Conservation (phyloP, 345 rosid species). For the Ceriops zippeliana region DNA sequence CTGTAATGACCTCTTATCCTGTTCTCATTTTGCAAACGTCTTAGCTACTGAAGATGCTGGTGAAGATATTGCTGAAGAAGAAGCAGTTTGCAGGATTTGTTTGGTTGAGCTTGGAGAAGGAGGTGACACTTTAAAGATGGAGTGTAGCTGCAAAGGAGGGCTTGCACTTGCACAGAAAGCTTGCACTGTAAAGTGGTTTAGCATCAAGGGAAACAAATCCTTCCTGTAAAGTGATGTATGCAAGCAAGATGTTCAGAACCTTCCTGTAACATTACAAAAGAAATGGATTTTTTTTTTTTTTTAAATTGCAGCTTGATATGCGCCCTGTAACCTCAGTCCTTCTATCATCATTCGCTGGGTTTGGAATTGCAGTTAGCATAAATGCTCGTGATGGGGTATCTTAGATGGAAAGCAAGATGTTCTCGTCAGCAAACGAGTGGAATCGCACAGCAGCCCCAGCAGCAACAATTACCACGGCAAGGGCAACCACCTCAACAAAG, state of each 20-base stretch:
- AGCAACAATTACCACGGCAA: slow-evolving; percentile 15
- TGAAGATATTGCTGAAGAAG: slow-evolving; percentile 61
- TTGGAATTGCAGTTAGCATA: slow-evolving; percentile 54
- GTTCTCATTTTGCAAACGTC: neutral
- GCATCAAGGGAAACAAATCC: slow-evolving; percentile 52
- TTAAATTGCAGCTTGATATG: slow-evolving; percentile 42
- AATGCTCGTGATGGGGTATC: slow-evolving; percentile 50
- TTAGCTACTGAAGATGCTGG: slow-evolving; percentile 35
- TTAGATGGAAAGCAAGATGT: slow-evolving; percentile 40
- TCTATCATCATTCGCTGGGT: slow-evolving; percentile 54
- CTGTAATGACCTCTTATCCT: neutral
- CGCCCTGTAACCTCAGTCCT: slow-evolving; percentile 45
- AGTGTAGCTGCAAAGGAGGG: slow-evolving; percentile 64
- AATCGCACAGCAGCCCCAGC: slow-evolving; percentile 22
- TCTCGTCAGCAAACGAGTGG: slow-evolving; percentile 14
- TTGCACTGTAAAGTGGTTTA: slow-evolving; percentile 64
- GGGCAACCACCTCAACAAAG: neutral
- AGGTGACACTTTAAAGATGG: slow-evolving; percentile 55
- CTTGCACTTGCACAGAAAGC: slow-evolving; percentile 66
- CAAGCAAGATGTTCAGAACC: slow-evolving; percentile 53
- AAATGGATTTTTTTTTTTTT: neutral
- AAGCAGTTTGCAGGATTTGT: slow-evolving; percentile 64
- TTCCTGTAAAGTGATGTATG: slow-evolving; percentile 43
- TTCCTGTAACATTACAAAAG: slow-evolving; percentile 51
- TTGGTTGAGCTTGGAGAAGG: slow-evolving; percentile 53